Evolutionary conservation across 495 filamentous ascomycete species (phyloP).

Genomic region (Copromyces sp.): DNA sequence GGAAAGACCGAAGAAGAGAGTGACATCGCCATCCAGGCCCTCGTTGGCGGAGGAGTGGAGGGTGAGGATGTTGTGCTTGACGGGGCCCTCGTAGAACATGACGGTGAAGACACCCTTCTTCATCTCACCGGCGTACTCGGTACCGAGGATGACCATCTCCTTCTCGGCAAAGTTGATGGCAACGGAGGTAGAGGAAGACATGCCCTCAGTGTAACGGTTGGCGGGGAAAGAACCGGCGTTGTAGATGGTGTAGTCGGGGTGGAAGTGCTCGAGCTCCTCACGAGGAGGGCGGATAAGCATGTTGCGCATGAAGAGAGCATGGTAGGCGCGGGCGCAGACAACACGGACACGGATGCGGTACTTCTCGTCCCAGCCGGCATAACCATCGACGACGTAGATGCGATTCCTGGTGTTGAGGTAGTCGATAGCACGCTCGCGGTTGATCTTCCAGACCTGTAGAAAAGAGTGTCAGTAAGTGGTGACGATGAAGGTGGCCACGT

Average conservation of each 20-base stretch:
- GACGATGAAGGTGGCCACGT: slow-evolving; percentile 14
- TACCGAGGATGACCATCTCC: slow-evolving; percentile 93
- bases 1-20: slow-evolving; percentile 97
- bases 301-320: slow-evolving; percentile 99
- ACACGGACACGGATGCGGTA: slow-evolving; percentile 97
- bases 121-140: slow-evolving; percentile 99
- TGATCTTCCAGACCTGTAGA: slow-evolving; percentile 92
- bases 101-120: slow-evolving; percentile 99
- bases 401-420: slow-evolving; percentile 98
- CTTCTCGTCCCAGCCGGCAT: slow-evolving; percentile 95
- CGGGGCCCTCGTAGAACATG: slow-evolving; percentile 98
- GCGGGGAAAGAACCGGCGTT: slow-evolving; percentile 97
- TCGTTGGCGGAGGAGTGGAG: slow-evolving; percentile 97
- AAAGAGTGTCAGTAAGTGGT: slow-evolving; percentile 2
- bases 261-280: slow-evolving; percentile 91
- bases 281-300: slow-evolving; percentile 93
- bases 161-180: slow-evolving; percentile 79
- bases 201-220: slow-evolving; percentile 94
- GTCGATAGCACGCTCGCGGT: slow-evolving; percentile 96
- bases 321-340: slow-evolving; percentile 96
- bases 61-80: slow-evolving; percentile 97
- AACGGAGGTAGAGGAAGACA: slow-evolving; percentile 77
- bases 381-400: slow-evolving; percentile 97
- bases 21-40: slow-evolving; percentile 83
- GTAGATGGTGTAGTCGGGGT: slow-evolving; percentile 99